These are phyloP conservation scores for Neonothopanus nambi DNA, from an alignment of 1,284 basidiomycete genomes.

Conservation along the genomic window DNA sequence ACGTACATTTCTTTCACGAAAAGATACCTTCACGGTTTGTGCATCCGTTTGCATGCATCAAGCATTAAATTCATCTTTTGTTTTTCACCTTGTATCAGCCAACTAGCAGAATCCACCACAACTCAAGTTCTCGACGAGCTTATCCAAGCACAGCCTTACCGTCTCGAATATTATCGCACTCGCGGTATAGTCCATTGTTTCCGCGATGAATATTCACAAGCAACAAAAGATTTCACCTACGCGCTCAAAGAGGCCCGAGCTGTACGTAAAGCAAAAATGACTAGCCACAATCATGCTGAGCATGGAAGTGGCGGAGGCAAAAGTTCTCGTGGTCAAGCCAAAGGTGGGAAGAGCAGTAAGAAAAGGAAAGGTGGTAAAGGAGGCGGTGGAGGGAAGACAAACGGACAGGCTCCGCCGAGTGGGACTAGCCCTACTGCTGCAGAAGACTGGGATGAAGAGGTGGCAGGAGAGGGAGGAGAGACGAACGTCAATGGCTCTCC, in stretches of 20 bases:
- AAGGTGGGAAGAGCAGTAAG: conserved; percentile 27
- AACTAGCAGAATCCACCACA: conserved; percentile 77
- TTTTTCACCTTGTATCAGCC: conserved; percentile 42
- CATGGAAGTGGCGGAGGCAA: neutral
- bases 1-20: conserved; percentile 88
- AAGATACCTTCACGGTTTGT: conserved; percentile 83
- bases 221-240: conserved; percentile 74
- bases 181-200: conserved; percentile 84
- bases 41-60: conserved; percentile 1
- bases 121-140: conserved; percentile 74
- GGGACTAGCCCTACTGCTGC: conserved; percentile 50
- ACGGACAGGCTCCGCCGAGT: conserved; percentile 63
- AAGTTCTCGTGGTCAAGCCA: neutral
- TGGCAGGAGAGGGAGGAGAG: conserved; percentile 39
- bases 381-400: conserved; percentile 30
- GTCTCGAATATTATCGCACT: conserved; percentile 78
- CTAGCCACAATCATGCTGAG: conserved; percentile 4
- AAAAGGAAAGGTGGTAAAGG: conserved; percentile 46
- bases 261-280: conserved; percentile 50
- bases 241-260: conserved; percentile 74
- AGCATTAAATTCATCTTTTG: neutral
- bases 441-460: conserved; percentile 42
- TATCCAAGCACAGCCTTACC: conserved; percentile 67
- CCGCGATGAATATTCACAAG: conserved; percentile 73
- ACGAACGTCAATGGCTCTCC: neutral